These are phyloP conservation scores for Gynostemma pentaphyllum DNA, from an alignment of 306 rosid genomes.

Conservation along the genomic window DNA sequence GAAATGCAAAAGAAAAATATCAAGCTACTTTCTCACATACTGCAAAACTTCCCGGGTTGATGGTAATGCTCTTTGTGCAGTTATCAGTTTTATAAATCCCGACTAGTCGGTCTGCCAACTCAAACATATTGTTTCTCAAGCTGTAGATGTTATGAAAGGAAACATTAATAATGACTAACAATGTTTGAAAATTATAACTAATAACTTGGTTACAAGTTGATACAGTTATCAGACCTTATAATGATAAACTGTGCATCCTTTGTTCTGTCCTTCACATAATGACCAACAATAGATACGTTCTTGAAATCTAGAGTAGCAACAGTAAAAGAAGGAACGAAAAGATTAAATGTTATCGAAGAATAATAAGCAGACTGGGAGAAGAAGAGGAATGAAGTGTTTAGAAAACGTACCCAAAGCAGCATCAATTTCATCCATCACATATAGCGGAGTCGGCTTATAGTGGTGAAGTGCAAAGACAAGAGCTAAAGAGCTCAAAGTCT, in stretches of 20 bases:
- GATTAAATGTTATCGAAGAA: neutral
- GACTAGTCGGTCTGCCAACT: conserved; percentile 86
- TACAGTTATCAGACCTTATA: conserved; percentile 47
- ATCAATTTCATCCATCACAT: conserved; percentile 97
- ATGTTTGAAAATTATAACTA: neutral
- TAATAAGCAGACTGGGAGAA: neutral
- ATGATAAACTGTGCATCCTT: conserved; percentile 86
- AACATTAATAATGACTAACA: conserved; percentile 7
- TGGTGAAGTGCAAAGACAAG: conserved; percentile 97
- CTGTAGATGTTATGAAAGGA: conserved; percentile 25
- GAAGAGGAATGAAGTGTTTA: neutral
- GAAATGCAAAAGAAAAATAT: neutral
- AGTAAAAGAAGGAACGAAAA: neutral
- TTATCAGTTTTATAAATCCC: conserved; percentile 90
- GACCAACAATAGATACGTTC: conserved; percentile 89
- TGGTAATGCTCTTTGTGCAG: conserved; percentile 92
- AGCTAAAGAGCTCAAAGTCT: conserved; percentile 96
- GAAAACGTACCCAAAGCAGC: conserved; percentile 66
- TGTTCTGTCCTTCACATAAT: conserved; percentile 87
- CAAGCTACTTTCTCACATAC: conserved; percentile 59
- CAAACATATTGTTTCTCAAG: conserved; percentile 94
- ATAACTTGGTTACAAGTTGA: neutral
- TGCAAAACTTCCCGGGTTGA: conserved; percentile 67
- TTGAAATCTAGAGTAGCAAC: conserved; percentile 57
- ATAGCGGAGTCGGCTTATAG: conserved; percentile 94